Conservation (phyloP, 2,329 filamentous ascomycete species). For the Pestalotiopsis sp. region DNA sequence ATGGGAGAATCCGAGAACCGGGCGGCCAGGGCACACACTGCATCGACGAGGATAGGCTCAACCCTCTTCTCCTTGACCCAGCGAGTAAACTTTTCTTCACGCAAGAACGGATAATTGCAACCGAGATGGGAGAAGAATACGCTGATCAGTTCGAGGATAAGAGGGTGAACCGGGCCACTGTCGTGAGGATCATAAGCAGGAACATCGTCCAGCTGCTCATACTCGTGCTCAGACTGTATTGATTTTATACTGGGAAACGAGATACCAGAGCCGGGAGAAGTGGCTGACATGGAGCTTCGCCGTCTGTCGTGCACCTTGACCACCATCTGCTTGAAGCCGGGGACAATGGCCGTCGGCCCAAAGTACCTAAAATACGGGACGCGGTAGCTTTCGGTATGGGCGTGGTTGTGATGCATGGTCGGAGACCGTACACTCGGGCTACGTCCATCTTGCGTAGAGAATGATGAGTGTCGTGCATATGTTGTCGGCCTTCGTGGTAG, state of each 20-base stretch:
- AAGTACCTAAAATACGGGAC: conserved; percentile 92
- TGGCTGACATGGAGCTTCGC: conserved; percentile 58
- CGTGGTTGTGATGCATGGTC: conserved; percentile 46
- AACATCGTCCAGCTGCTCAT: conserved; percentile 49
- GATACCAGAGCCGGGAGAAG: conserved; percentile 46
- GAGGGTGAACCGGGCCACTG: conserved; percentile 65
- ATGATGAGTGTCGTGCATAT: conserved; percentile 34
- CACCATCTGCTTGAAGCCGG: conserved; percentile 92
- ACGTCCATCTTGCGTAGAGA: conserved; percentile 39
- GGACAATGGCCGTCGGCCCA: conserved; percentile 86
- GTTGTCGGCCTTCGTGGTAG: conserved; percentile 23
- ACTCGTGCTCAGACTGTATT: conserved; percentile 42
- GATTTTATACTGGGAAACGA: conserved; percentile 34
- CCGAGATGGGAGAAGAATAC: conserved; percentile 81
- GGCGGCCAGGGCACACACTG: conserved; percentile 79
- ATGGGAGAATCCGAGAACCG: conserved; percentile 70
- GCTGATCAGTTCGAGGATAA: conserved; percentile 76
- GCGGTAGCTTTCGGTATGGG: conserved; percentile 58
- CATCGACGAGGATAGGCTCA: conserved; percentile 83
- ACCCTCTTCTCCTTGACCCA: conserved; percentile 78
- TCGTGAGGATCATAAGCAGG: conserved; percentile 79
- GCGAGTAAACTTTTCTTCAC: conserved; percentile 69
- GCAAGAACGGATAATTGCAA: conserved; percentile 83
- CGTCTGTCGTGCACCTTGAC: conserved; percentile 70
- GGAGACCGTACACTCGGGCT: conserved; percentile 44